Percentiles rank a stretch among this genome's conserved stretches.
Evolutionary conservation across 768 basidiomycete genomes (phyloP).

Genomic region (Infundibulicybe gibba): DNA sequence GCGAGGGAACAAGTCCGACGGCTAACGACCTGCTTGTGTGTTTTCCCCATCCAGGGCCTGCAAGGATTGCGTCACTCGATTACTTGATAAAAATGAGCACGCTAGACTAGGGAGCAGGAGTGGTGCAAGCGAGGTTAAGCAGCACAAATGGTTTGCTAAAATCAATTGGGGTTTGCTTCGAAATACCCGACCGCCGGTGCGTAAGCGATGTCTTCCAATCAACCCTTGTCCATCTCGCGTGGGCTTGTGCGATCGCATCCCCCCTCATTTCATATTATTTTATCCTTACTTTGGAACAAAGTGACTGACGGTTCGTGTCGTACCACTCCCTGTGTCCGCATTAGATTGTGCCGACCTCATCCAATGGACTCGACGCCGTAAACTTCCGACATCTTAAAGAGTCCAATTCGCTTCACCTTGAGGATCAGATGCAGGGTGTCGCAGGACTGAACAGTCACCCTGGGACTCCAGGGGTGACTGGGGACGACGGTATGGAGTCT

Average conservation of each 20-base stretch:
- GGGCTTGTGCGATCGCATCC: neutral
- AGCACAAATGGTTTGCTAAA: constrained; percentile 96
- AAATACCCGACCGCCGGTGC: constrained; percentile 88
- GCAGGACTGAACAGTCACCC: constrained; percentile 23
- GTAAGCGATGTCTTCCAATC: constrained; percentile 22
- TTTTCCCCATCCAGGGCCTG: constrained; percentile 52
- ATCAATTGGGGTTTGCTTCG: constrained; percentile 96
- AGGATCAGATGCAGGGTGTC: constrained; percentile 49
- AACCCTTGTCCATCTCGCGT: neutral
- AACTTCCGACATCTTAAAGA: constrained; percentile 93
- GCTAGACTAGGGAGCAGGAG: constrained; percentile 86
- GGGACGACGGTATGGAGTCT: constrained; percentile 27
- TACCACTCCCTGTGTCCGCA: constrained; percentile 5
- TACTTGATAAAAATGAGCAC: constrained; percentile 91
- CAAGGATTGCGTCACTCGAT: constrained; percentile 82
- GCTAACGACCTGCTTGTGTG: constrained; percentile 18
- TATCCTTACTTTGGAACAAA: too few species aligned
- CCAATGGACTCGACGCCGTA: constrained; percentile 77
- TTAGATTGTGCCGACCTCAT: constrained; percentile 79
- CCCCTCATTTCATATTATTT: too few species aligned
- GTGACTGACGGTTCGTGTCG: too few species aligned
- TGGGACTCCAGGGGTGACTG: constrained; percentile 34
- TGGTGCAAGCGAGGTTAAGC: constrained; percentile 98
- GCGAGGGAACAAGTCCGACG: constrained; percentile 15
- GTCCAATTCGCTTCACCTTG: constrained; percentile 87